Evolutionary conservation across 495 filamentous ascomycete species (phyloP).

Genomic region (Penicillium salamii): DNA sequence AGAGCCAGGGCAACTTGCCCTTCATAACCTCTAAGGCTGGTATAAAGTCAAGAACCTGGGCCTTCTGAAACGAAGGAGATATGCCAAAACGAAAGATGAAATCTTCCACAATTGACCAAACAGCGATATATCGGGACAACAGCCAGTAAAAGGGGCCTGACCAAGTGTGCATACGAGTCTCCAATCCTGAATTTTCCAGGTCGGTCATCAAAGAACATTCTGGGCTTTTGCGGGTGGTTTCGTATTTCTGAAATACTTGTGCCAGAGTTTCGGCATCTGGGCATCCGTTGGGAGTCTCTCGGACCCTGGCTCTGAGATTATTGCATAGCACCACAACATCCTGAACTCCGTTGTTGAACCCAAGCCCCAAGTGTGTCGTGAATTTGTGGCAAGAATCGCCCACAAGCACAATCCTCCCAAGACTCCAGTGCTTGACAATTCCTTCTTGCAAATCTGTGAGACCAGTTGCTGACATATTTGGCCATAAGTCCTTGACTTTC

Average conservation of each 20-base stretch:
- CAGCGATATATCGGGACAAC: constrained; percentile 10
- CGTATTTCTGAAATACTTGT: constrained; percentile 13
- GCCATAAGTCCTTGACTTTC: constrained; percentile 29
- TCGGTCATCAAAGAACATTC: constrained; percentile 10
- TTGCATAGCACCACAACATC: constrained; percentile 37
- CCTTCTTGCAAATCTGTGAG: constrained; percentile 24
- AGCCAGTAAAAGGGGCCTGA: constrained; percentile 11
- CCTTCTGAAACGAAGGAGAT: background rate
- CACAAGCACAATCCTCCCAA: constrained; percentile 22
- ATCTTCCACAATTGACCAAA: background rate
- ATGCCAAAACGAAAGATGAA: background rate
- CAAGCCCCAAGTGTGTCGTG: constrained; percentile 27
- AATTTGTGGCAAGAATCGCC: constrained; percentile 28
- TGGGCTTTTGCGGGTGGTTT: constrained; percentile 9
- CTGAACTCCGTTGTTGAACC: constrained; percentile 33
- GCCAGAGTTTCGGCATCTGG: constrained; percentile 1
- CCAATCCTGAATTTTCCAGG: constrained; percentile 12
- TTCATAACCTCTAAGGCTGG: background rate
- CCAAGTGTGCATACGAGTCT: constrained; percentile 24
- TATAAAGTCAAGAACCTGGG: background rate
- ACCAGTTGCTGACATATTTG: constrained; percentile 7
- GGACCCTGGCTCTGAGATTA: constrained; percentile 12
- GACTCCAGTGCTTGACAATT: constrained; percentile 22
- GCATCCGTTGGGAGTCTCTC: background rate
- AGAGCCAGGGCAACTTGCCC: constrained; percentile 3